phyloP scores from a whole-genome alignment of 306 rosid genomes.

The Fragaria vesca region DNA sequence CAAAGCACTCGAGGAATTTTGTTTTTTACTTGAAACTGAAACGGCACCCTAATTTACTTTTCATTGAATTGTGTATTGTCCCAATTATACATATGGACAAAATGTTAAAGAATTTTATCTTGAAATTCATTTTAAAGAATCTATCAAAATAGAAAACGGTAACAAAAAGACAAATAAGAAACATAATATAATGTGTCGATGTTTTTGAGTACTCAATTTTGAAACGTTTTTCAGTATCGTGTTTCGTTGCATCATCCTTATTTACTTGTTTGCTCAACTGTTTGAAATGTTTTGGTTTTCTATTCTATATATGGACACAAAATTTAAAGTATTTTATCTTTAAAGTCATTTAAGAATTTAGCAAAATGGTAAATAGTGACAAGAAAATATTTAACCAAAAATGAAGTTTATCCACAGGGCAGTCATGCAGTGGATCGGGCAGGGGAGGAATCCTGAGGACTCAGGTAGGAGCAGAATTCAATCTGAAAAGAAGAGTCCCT shows the following conservation, averaged over 20 bases:
- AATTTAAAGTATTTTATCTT: background rate
- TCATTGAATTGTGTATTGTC: background rate
- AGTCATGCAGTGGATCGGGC: background rate
- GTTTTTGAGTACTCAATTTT: no score
- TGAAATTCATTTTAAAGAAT: no score
- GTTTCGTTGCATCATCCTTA: background rate
- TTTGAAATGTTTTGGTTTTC: background rate
- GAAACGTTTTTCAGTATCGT: no score
- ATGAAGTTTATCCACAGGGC: background rate
- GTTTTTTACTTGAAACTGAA: no score
- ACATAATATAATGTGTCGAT: no score
- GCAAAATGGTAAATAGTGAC: background rate
- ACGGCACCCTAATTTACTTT: background rate
- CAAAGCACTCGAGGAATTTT: background rate
- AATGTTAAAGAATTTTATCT: no score
- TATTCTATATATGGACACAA: background rate
- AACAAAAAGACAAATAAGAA: no score
- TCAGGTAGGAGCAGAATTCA: background rate
- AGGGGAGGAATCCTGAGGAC: background rate
- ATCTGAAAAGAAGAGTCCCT: background rate
- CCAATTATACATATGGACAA: no score
- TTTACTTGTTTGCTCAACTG: no score
- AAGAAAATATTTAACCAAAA: background rate
- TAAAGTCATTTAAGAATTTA: background rate
- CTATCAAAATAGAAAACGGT: no score